Evolutionary conservation across 768 basidiomycete genomes (phyloP).

Genomic region (Kwoniella sp.): DNA sequence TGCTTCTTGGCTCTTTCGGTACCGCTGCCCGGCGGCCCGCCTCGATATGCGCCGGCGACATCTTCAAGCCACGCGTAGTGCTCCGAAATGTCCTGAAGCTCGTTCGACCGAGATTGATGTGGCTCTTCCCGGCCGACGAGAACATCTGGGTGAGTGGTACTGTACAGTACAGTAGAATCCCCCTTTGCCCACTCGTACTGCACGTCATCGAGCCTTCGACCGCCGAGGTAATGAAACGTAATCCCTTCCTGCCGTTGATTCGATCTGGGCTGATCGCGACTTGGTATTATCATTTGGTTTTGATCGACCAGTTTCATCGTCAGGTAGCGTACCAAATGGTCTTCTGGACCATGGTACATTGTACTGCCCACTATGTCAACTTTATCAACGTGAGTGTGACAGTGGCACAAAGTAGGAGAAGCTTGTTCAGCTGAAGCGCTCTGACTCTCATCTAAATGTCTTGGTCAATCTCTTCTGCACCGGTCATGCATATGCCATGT

Average conservation of each 20-base stretch:
- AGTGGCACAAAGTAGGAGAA: too few relatives aligned
- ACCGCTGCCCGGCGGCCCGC: too few relatives aligned
- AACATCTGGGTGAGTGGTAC: slow-evolving; percentile 75
- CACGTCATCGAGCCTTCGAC: not conserved
- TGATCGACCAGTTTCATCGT: slow-evolving; percentile 62
- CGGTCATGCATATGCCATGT: not conserved
- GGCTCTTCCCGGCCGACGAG: slow-evolving; percentile 89
- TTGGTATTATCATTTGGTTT: too few relatives aligned
- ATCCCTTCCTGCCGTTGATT: too few relatives aligned
- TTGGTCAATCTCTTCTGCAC: not conserved
- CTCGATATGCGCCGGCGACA: too few relatives aligned
- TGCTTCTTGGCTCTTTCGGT: too few relatives aligned
- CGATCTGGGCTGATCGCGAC: too few relatives aligned
- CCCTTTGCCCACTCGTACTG: not conserved
- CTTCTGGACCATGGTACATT: slow-evolving; percentile 77
- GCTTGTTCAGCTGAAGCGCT: too few relatives aligned
- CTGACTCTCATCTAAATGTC: too few relatives aligned
- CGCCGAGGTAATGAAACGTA: too few relatives aligned
- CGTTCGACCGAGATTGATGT: slow-evolving; percentile 75
- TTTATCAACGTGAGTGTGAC: slow-evolving; percentile 35
- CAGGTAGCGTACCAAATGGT: slow-evolving; percentile 93
- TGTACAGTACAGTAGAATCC: not conserved
- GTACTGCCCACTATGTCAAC: slow-evolving; percentile 72
- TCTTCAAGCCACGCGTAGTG: too few relatives aligned
- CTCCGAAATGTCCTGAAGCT: slow-evolving; percentile 83